Evolutionary conservation across 1,139 yeast genomes (phyloP).

Genomic region (Scheffersomyces illinoinensis): DNA sequence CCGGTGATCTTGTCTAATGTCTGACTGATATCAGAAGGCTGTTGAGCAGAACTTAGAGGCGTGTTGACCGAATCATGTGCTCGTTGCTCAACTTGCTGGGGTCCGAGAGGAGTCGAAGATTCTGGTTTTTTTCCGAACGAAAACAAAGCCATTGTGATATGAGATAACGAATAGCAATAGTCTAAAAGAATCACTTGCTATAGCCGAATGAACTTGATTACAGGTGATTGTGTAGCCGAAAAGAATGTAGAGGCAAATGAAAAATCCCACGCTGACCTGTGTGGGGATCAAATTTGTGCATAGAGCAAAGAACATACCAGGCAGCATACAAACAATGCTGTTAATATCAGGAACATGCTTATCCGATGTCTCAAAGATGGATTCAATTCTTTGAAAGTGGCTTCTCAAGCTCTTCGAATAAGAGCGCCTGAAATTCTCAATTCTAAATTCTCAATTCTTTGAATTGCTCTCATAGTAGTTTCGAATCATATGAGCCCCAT

Average conservation of each 20-base stretch:
- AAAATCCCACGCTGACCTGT: not conserved
- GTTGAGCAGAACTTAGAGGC: conserved; percentile 9
- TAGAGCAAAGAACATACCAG: not conserved
- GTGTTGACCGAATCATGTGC: conserved; percentile 32
- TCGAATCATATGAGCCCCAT: no score
- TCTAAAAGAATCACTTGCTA: not conserved
- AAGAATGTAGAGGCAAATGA: not conserved
- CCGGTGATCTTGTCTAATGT: conserved; percentile 37
- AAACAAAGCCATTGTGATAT: conserved; percentile 26
- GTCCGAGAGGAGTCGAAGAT: conserved; percentile 5
- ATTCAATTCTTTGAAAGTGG: no score
- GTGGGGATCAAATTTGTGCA: not conserved
- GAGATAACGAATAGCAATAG: not conserved
- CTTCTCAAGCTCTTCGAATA: no score
- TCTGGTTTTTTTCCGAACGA: conserved; percentile 15
- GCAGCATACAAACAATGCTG: no score
- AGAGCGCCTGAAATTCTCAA: no score
- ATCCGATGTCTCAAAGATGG: no score
- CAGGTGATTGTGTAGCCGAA: not conserved
- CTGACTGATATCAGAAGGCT: conserved; percentile 34
- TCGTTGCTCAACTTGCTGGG: conserved; percentile 33
- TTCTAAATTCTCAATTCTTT: no score
- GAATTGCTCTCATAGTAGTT: no score
- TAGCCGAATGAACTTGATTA: not conserved
- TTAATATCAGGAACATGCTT: not conserved